These are phyloP conservation scores for Cercis canadensis DNA, from an alignment of 306 rosid genomes.

Conservation along the genomic window DNA sequence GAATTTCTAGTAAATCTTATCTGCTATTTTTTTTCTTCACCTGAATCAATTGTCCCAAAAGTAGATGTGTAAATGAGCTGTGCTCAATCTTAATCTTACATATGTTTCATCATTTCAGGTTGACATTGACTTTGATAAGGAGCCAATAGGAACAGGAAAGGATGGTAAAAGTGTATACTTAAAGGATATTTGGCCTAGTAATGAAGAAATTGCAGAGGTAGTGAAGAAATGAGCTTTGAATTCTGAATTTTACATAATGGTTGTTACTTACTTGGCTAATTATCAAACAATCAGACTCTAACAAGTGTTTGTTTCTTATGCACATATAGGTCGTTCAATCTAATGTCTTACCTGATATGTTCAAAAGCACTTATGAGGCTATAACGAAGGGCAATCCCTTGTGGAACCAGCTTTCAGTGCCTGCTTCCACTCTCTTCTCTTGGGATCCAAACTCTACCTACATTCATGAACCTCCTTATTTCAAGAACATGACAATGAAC, in stretches of 20 bases:
- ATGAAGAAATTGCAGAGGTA: slow-evolving; percentile 53
- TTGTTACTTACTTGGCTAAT: too few relatives aligned
- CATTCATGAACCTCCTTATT: slow-evolving; percentile 54
- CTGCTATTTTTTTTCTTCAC: too few relatives aligned
- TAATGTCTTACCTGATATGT: slow-evolving; percentile 48
- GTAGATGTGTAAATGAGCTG: not conserved
- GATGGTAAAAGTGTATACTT: slow-evolving; percentile 47
- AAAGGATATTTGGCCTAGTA: slow-evolving; percentile 59
- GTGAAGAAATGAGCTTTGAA: too few relatives aligned
- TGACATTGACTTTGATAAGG: slow-evolving; percentile 52
- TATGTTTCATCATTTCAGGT: slow-evolving; percentile 38
- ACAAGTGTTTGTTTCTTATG: not conserved
- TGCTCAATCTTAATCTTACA: not conserved
- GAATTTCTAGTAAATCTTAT: too few relatives aligned
- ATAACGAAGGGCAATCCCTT: slow-evolving; percentile 47
- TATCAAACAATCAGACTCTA: not conserved
- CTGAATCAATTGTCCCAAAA: too few relatives aligned
- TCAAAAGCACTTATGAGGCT: slow-evolving; percentile 48
- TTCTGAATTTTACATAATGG: too few relatives aligned
- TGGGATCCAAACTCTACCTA: slow-evolving; percentile 54
- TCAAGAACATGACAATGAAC: slow-evolving; percentile 46
- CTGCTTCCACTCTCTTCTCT: slow-evolving; percentile 42
- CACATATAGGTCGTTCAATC: slow-evolving; percentile 43
- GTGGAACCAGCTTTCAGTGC: slow-evolving; percentile 47
- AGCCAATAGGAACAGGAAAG: slow-evolving; percentile 53